A percentile compares a stretch with the other conserved stretches of the same genome.
Evolutionary conservation across 1,139 yeast genomes (phyloP).

Genomic region (Candida albicans): DNA sequence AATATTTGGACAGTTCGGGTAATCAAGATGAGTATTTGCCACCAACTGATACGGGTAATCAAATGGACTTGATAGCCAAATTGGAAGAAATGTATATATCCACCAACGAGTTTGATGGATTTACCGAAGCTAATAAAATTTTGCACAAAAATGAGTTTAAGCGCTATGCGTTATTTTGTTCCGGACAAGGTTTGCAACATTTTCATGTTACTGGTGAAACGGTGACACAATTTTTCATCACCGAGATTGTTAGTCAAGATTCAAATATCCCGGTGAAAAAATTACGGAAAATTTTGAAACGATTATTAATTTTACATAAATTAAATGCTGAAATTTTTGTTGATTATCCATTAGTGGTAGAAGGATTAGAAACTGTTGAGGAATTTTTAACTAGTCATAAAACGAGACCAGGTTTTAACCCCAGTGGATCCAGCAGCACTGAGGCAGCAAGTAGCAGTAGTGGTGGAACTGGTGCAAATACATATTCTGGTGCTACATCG

Average conservation of each 20-base stretch:
- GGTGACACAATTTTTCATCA: constrained; percentile 10
- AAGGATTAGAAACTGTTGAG: constrained; percentile 11
- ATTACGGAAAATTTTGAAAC: constrained; percentile 27
- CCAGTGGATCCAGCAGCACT: not conserved
- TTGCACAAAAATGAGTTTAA: constrained; percentile 15
- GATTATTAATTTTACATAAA: constrained; percentile 32
- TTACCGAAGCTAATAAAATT: constrained; percentile 14
- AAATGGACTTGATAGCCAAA: constrained; percentile 9
- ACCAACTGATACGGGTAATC: not conserved
- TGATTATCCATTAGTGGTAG: constrained; percentile 7
- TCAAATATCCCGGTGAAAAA: constrained; percentile 13
- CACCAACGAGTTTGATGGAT: constrained; percentile 11
- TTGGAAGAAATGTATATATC: constrained; percentile 11
- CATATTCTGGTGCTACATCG: constrained; percentile 7
- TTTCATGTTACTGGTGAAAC: constrained; percentile 14
- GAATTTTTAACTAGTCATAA: constrained; percentile 8
- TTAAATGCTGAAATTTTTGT: constrained; percentile 11
- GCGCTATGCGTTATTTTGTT: constrained; percentile 16
- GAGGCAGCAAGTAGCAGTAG: constrained; percentile 6
- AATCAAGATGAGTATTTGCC: not conserved
- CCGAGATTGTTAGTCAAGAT: constrained; percentile 10
- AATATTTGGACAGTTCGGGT: constrained; percentile 8
- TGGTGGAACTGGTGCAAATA: constrained; percentile 6
- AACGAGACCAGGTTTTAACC: not conserved
- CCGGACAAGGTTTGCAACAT: constrained; percentile 11